Evolutionary conservation across 2,329 filamentous ascomycete genomes (phyloP).

Genomic region (Didymella pomorum): DNA sequence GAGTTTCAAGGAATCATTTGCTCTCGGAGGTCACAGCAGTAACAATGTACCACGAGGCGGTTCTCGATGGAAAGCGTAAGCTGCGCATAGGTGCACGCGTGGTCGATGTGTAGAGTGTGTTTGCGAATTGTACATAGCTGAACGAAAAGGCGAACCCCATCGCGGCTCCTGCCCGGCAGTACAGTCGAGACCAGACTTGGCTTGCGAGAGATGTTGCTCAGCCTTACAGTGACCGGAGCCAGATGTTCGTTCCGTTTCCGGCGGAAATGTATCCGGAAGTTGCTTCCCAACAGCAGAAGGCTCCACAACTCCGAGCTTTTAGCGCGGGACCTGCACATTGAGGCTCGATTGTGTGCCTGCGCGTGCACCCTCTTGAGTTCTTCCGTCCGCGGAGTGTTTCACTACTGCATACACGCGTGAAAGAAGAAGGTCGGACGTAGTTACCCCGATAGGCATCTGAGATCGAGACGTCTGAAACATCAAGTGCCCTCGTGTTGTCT

Average conservation of each 20-base stretch:
- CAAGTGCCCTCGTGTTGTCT: background rate
- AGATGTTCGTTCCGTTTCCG: slow-evolving; percentile 7
- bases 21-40: no score
- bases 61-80: no score
- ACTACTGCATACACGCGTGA: slow-evolving; percentile 5
- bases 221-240: background rate
- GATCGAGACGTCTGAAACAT: slow-evolving; percentile 8
- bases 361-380: slow-evolving; percentile 1
- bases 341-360: slow-evolving; percentile 9
- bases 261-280: slow-evolving; percentile 16
- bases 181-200: background rate
- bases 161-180: no score
- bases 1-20: no score
- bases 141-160: no score
- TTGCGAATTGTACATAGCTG: no score
- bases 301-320: slow-evolving; percentile 9
- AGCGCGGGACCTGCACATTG: slow-evolving; percentile 4
- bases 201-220: background rate
- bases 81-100: no score
- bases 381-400: slow-evolving; percentile 15
- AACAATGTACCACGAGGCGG: no score
- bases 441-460: background rate
- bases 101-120: no score
- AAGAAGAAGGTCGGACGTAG: slow-evolving; percentile 7
- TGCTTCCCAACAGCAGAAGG: slow-evolving; percentile 10